Evolutionary conservation across 169 alveolate genomes (phyloP).

Genomic region (Plasmodium inui): DNA sequence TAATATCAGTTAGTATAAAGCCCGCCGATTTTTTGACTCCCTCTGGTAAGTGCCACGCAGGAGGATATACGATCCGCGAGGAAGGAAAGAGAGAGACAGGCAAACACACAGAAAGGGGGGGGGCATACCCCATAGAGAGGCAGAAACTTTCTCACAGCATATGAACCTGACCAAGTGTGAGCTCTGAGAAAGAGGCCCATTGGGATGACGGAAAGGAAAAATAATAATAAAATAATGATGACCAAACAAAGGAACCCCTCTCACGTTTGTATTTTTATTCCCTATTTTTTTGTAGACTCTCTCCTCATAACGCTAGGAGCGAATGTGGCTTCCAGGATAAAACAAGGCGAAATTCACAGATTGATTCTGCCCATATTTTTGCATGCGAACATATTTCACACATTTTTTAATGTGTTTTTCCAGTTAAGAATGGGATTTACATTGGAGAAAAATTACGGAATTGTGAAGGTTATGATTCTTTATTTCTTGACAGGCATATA

Average conservation of each 20-base stretch:
- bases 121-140: not conserved
- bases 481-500: constrained; percentile 84
- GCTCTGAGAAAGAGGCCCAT: not conserved
- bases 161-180: not conserved
- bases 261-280: constrained; percentile 7
- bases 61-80: not conserved
- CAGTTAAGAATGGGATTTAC: constrained; percentile 87
- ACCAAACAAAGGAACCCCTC: not conserved
- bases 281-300: constrained; percentile 72
- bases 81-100: not conserved
- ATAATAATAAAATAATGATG: not conserved
- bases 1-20: constrained; percentile 54
- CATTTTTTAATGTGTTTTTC: constrained; percentile 87
- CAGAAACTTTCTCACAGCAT: not conserved
- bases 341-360: constrained; percentile 88
- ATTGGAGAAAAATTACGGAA: constrained; percentile 86
- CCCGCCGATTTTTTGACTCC: constrained; percentile 72
- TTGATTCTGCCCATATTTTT: constrained; percentile 84
- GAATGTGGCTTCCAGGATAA: constrained; percentile 81
- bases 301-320: constrained; percentile 81
- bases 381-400: constrained; percentile 87
- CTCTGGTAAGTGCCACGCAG: constrained; percentile 30
- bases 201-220: not conserved
- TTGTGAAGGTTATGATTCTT: constrained; percentile 71
- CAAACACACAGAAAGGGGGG: too few species aligned